A percentile compares a stretch with the other conserved stretches of the same genome.
phyloP scores from a whole-genome alignment of 1,284 basidiomycete genomes.

The Cutaneotrichosporon cutaneum region DNA sequence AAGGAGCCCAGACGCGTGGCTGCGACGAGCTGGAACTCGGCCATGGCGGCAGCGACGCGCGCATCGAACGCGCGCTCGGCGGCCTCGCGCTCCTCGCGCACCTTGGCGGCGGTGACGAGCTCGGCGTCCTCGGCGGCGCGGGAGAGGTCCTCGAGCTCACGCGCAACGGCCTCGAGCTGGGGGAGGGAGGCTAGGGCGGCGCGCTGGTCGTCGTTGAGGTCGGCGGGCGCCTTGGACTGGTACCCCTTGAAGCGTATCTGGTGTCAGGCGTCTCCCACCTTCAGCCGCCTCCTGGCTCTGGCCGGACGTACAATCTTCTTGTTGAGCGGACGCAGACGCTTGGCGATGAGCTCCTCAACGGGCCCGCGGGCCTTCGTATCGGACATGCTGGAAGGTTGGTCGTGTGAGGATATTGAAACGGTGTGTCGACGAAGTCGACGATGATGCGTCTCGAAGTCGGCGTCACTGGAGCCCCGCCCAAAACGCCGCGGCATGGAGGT shows the following conservation, averaged over 20 bases:
- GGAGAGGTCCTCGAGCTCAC: constrained; percentile 76
- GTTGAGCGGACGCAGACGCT: constrained; percentile 68
- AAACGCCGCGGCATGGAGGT: background rate
- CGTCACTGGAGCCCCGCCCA: constrained; percentile 10
- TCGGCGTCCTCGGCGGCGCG: constrained; percentile 64
- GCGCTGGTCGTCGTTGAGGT: constrained; percentile 80
- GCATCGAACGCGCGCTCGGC: constrained; percentile 19
- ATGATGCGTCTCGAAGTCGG: background rate
- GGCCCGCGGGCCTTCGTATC: constrained; percentile 54
- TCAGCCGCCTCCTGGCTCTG: background rate
- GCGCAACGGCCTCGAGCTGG: constrained; percentile 68
- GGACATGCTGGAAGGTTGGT: background rate
- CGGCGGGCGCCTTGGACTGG: constrained; percentile 62
- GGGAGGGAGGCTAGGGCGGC: constrained; percentile 68
- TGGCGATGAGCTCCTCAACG: constrained; percentile 71
- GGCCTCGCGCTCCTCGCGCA: constrained; percentile 32
- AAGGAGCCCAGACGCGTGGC: constrained; percentile 63
- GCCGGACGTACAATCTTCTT: constrained; percentile 76
- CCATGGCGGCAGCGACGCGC: constrained; percentile 12
- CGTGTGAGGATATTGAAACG: background rate
- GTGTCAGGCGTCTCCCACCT: constrained; percentile 6
- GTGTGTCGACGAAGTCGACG: background rate
- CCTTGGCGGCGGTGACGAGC: constrained; percentile 31
- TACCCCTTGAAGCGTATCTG: constrained; percentile 72
- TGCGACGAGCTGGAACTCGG: constrained; percentile 41